These are phyloP conservation scores for cucumber (Cucumis sativus) DNA, from an alignment of 306 rosid species.

Conservation along the genomic window Cucumber_9930_V3 NC_026655.2:1821501-1822000, in stretches of 20 bases:
- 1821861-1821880: constrained; percentile 39
- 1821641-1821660: constrained; percentile 30
- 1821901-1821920: constrained; percentile 70
- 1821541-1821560: no score
- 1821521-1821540: no score
- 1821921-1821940: constrained; percentile 47
- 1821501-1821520: no score
- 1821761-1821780: constrained; percentile 87
- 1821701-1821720: constrained; percentile 37
- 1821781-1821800: constrained; percentile 86
- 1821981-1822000: not conserved
- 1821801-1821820: constrained; percentile 79
- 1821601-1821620: not conserved
- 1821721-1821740: constrained; percentile 66
- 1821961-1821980: constrained; percentile 8
- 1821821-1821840: constrained; percentile 54
- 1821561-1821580: not conserved
- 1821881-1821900: constrained; percentile 43
- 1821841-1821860: constrained; percentile 68
- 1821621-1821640: not conserved
- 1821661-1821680: constrained; percentile 67
- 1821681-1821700: constrained; percentile 54
- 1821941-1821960: constrained; percentile 37
- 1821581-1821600: not conserved
- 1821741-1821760: constrained; percentile 62